Conservation (phyloP, 176 grass and related monocot species). For the Musa beccarii region DNA sequence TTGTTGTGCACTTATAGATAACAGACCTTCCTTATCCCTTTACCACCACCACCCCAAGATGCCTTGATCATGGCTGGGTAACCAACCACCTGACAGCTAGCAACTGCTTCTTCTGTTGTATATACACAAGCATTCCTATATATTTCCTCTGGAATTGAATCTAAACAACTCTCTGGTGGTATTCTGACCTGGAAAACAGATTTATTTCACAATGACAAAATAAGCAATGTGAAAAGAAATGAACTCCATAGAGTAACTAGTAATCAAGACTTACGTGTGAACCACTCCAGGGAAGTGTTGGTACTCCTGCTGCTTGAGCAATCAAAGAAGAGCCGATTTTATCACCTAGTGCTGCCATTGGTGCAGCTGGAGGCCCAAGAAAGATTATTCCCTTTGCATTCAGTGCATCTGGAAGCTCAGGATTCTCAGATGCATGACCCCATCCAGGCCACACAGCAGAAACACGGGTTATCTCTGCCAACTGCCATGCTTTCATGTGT, state of each 20-base stretch:
- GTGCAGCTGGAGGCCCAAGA: constrained; percentile 78
- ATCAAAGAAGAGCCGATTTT: constrained; percentile 99
- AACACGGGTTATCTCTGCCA: constrained; percentile 89
- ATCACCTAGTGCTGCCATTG: constrained; percentile 88
- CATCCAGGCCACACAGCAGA: constrained; percentile 98
- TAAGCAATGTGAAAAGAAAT: constrained; percentile 11
- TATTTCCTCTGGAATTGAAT: constrained; percentile 80
- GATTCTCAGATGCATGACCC: constrained; percentile 98
- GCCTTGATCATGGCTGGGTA: constrained; percentile 99
- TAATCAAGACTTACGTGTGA: constrained; percentile 61
- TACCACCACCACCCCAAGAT: constrained; percentile 97
- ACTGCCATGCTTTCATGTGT: constrained; percentile 36
- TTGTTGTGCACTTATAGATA: background rate
- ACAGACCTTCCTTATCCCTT: constrained; percentile 98
- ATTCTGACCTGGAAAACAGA: constrained; percentile 57
- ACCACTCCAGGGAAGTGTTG: constrained; percentile 97
- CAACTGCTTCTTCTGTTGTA: constrained; percentile 89
- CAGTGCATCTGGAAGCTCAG: constrained; percentile 84
- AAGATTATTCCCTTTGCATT: constrained; percentile 80
- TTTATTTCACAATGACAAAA: constrained; percentile 5
- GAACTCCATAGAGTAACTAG: constrained; percentile 14
- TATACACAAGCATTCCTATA: constrained; percentile 86
- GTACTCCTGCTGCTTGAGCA: constrained; percentile 94
- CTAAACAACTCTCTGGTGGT: constrained; percentile 49
- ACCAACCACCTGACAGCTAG: constrained; percentile 87